phyloP scores from a whole-genome alignment of 805 yeast genomes.

The Lachancea waltii region DNA sequence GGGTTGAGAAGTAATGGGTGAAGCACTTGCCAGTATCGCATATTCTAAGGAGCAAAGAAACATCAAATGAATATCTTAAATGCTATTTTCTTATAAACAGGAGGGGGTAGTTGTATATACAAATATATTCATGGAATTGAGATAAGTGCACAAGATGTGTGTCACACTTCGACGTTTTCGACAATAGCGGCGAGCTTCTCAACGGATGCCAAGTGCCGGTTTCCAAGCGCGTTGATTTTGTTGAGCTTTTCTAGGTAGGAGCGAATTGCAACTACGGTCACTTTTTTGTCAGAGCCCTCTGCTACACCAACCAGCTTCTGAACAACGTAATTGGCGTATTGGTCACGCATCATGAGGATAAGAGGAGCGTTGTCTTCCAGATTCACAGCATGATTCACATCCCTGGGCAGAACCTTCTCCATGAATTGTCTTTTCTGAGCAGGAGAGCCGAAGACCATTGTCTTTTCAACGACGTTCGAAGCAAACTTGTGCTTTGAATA shows the following conservation, averaged over 20 bases:
- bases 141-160: neutral
- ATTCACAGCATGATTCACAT: constrained; percentile 37
- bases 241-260: constrained; percentile 61
- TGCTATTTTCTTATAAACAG: constrained; percentile 8
- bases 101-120: constrained; percentile 10
- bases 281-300: constrained; percentile 58
- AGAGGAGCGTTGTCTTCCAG: constrained; percentile 64
- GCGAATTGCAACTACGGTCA: constrained; percentile 67
- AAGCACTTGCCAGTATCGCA: neutral
- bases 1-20: constrained; percentile 14
- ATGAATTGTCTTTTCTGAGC: constrained; percentile 58
- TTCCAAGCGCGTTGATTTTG: constrained; percentile 28
- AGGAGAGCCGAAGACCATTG: constrained; percentile 65
- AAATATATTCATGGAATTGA: constrained; percentile 1
- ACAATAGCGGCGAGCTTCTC: constrained; percentile 33
- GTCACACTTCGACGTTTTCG: constrained; percentile 22
- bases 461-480: constrained; percentile 93
- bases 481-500: constrained; percentile 97
- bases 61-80: constrained; percentile 3
- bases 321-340: constrained; percentile 94
- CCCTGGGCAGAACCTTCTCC: constrained; percentile 56
- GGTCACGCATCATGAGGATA: constrained; percentile 94
- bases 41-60: neutral
- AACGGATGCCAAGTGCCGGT: constrained; percentile 33
- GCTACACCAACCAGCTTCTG: constrained; percentile 87